Evolutionary conservation across 352 stramenopile genomes (phyloP).

Genomic region (Globisporangium nagaii): DNA sequence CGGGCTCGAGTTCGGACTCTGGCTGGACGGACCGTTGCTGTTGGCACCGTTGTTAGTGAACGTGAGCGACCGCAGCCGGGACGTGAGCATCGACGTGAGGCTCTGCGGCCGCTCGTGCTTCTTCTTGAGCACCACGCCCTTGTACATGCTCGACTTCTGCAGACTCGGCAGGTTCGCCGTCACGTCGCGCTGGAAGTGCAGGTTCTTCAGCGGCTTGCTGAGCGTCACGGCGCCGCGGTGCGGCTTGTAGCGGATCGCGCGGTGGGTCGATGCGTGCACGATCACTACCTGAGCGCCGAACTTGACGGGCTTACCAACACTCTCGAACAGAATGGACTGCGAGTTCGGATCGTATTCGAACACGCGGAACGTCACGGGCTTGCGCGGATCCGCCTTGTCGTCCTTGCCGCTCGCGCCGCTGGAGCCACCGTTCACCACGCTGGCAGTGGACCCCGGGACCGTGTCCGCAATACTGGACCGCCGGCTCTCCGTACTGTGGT

Average conservation of each 20-base stretch:
- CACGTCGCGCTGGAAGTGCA: constrained; percentile 57
- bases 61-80: constrained; percentile 8
- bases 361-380: constrained; percentile 59
- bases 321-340: constrained; percentile 41
- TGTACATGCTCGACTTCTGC: constrained; percentile 31
- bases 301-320: constrained; percentile 49
- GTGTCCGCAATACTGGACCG: constrained; percentile 3
- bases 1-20: background rate
- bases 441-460: background rate
- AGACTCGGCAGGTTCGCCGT: constrained; percentile 39
- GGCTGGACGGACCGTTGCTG: background rate
- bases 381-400: constrained; percentile 9
- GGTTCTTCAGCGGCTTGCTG: constrained; percentile 56
- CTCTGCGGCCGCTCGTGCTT: constrained; percentile 2
- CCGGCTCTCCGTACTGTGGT: background rate
- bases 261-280: constrained; percentile 53
- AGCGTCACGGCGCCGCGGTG: constrained; percentile 64
- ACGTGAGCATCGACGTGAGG: constrained; percentile 8
- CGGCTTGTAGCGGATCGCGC: constrained; percentile 54
- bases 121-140: constrained; percentile 7
- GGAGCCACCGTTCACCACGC: background rate
- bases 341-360: constrained; percentile 58
- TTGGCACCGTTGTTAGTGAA: background rate
- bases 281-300: constrained; percentile 52
- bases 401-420: background rate